Evolutionary conservation across 805 yeast species (phyloP), one percentile per base, ranked within the genome.

Genomic region (Candida lessepsii): DNA sequence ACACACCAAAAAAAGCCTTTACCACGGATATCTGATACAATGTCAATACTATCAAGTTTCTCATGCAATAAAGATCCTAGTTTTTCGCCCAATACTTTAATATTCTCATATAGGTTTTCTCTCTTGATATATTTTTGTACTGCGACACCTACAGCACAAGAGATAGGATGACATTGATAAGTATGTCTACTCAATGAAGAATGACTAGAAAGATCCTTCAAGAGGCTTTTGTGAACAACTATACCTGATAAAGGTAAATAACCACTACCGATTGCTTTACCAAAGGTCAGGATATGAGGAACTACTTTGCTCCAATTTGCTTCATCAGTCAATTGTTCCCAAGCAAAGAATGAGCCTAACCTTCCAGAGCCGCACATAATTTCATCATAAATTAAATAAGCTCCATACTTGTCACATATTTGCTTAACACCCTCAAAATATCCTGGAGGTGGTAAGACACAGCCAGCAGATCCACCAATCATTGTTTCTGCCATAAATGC

Each of bases 291-390:
- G 29, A 75, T 60, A 51, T 75, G 78, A 41, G 80, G 80, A 14
- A 70, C 71, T 25, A 58, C 57, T n/a, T n/a, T n/a, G n/a, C n/a
- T n/a, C n/a, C n/a, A n/a, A n/a, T n/a, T n/a, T n/a, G n/a, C n/a
- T n/a, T n/a, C n/a, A n/a, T n/a, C n/a, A 35, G 57, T 68, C 16
- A 59, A 65, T 45, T 67, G 67, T 50, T 71, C 75, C 70, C 75
- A 73, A 43, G 73, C 73, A 56, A 61, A 66, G 46, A 66, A 62
- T 20, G 66, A 63, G 26, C 80, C 80, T n/a, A 43, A 37, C 51
- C 81, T 67, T 16, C 80, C 81, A 27, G 74, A 67, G 24, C 81
- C 81, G 52, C 78, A 75, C 79, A 76, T 75, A 31, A 75, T 76
- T 57, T 77, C 81, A 49, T 76, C 81, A 35, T 74, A 57, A 59